These are phyloP conservation scores for Agapanthus africanus DNA, from an alignment of 106 monocot genomes.

Conservation along the genomic window DNA sequence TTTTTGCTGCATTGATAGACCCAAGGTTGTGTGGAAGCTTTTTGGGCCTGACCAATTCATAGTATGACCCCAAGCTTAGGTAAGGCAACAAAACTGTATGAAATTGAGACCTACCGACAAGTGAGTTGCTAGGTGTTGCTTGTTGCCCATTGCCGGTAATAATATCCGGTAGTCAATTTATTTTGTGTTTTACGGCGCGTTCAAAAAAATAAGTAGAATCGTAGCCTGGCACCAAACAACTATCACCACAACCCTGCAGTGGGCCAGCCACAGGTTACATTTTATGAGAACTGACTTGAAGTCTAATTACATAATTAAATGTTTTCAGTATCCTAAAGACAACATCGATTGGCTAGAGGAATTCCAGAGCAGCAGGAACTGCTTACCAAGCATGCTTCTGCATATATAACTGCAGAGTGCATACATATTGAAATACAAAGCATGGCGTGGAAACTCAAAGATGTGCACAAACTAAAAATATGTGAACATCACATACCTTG, in stretches of 20 bases:
- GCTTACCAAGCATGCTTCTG: not conserved
- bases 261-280: not conserved
- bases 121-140: no score
- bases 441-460: not conserved
- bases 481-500: conserved; percentile 40
- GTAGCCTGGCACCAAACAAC: not conserved
- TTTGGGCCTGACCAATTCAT: no score
- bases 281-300: not conserved
- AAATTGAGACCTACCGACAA: no score
- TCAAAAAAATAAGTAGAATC: not conserved
- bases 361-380: not conserved
- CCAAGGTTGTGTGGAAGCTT: no score
- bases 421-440: not conserved
- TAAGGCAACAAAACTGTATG: no score
- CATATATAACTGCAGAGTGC: no score
- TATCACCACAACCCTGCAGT: not conserved
- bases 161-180: no score
- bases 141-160: no score
- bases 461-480: not conserved
- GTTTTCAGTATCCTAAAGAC: not conserved
- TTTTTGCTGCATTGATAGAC: no score
- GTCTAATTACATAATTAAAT: not conserved
- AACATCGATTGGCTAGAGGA: not conserved
- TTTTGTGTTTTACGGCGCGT: not conserved
- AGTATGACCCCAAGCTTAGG: no score